A percentile compares a stretch with the other conserved stretches of the same genome.
Conservation (phyloP, 805 yeast species). For the Metschnikowia dekortorum region DNA sequence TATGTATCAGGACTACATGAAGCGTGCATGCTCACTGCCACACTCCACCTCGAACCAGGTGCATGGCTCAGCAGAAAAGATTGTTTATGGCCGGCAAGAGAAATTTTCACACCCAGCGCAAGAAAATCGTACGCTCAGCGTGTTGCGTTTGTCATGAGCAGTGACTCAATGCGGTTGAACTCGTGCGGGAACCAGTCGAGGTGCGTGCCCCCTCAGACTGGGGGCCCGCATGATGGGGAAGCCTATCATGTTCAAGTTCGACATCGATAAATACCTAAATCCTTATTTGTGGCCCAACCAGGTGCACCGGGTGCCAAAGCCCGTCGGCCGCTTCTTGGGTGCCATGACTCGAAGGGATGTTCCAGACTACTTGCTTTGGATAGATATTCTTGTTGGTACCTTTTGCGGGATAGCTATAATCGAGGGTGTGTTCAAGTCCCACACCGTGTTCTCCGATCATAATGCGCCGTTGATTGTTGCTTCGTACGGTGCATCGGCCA, state of each 20-base stretch:
- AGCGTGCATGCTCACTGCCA: not conserved
- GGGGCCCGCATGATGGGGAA: not conserved
- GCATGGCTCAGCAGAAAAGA: not conserved
- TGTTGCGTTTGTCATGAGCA: not conserved
- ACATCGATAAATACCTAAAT: slow-evolving; percentile 30
- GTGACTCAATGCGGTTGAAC: not conserved
- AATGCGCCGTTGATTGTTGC: slow-evolving; percentile 49
- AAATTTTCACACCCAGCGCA: too few species aligned
- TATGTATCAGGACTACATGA: not conserved
- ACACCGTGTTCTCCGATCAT: slow-evolving; percentile 35
- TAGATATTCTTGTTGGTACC: slow-evolving; percentile 42
- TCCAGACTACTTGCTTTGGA: slow-evolving; percentile 41
- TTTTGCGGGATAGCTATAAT: slow-evolving; percentile 44
- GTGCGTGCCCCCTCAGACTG: not conserved
- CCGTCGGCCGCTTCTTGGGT: slow-evolving; percentile 38
- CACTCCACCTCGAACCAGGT: not conserved
- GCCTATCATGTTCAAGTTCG: slow-evolving; percentile 29
- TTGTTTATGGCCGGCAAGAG: not conserved
- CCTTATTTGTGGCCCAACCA: slow-evolving; percentile 26
- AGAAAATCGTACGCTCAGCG: not conserved
- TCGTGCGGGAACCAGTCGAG: not conserved
- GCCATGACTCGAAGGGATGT: slow-evolving; percentile 25
- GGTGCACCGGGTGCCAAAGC: slow-evolving; percentile 30
- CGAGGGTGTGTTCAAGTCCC: slow-evolving; percentile 43
- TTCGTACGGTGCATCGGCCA: slow-evolving; percentile 60